A percentile compares a stretch with the other conserved stretches of the same genome.
These are phyloP conservation scores for Fusarium sp. DNA, from an alignment of 2,329 filamentous ascomycete species.

Conservation along the genomic window DNA sequence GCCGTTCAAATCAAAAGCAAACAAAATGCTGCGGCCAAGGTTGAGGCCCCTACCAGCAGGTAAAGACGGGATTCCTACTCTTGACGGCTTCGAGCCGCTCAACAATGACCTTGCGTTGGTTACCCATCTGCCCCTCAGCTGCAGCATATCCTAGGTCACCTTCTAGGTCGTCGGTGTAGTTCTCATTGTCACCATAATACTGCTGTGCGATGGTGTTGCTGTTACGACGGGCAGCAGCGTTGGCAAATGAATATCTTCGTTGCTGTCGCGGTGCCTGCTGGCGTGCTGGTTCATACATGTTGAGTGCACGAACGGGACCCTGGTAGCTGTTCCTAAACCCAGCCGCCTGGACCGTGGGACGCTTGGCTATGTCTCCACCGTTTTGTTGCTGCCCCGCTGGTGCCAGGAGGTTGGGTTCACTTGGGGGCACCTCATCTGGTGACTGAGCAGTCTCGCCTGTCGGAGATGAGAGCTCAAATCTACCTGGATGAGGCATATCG, in stretches of 20 bases:
- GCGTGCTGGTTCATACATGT: conserved; percentile 57
- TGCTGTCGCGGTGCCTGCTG: conserved; percentile 53
- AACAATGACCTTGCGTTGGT: conserved; percentile 93
- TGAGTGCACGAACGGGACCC: conserved; percentile 53
- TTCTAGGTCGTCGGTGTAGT: conserved; percentile 80
- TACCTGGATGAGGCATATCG: conserved; percentile 78
- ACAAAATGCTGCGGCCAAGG: background rate
- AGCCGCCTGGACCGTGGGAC: conserved; percentile 32
- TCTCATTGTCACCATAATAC: conserved; percentile 64
- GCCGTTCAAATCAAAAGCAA: background rate
- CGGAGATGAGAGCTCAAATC: conserved; percentile 73
- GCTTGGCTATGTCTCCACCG: conserved; percentile 30
- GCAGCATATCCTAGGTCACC: conserved; percentile 95
- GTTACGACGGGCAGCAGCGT: conserved; percentile 57
- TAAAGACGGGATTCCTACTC: conserved; percentile 94
- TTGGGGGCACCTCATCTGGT: conserved; percentile 46
- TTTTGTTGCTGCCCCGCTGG: conserved; percentile 27
- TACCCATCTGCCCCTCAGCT: conserved; percentile 91
- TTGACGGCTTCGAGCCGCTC: conserved; percentile 96
- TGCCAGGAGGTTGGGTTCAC: conserved; percentile 34
- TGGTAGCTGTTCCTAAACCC: conserved; percentile 52
- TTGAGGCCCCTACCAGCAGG: conserved; percentile 79
- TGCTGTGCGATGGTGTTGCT: conserved; percentile 64
- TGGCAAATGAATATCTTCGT: conserved; percentile 64
- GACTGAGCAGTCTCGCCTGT: conserved; percentile 54